phyloP scores from a whole-genome alignment of 2,329 filamentous ascomycete species.

The Diaporthe ampelina region DNA sequence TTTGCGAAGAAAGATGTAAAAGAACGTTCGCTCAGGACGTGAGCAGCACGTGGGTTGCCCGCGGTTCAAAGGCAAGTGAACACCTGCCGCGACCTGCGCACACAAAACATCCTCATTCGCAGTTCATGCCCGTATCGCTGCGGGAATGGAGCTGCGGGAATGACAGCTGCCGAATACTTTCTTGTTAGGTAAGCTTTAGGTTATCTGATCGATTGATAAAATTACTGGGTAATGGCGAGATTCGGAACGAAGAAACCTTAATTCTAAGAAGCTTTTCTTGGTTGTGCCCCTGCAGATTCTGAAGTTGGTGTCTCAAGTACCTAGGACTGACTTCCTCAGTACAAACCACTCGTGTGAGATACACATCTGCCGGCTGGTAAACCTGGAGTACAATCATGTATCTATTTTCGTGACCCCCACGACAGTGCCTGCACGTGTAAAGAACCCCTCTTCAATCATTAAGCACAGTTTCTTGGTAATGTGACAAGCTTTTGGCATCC shows the following conservation, averaged over 20 bases:
- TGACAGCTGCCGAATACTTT: neutral
- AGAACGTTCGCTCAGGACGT: neutral
- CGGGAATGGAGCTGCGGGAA: neutral
- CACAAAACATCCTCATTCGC: too few relatives aligned
- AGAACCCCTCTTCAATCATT: too few relatives aligned
- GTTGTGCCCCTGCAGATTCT: neutral
- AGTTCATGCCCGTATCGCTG: neutral
- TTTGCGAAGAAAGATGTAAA: too few relatives aligned
- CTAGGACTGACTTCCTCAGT: neutral
- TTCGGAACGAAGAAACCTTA: neutral
- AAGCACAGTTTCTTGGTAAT: neutral
- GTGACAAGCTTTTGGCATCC: neutral
- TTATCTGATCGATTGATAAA: constrained; percentile 26
- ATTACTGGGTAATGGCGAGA: neutral
- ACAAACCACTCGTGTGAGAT: neutral
- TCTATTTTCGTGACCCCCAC: neutral
- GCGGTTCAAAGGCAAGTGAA: too few relatives aligned
- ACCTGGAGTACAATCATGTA: neutral
- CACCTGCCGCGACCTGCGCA: neutral
- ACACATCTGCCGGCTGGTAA: neutral
- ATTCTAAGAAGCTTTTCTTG: neutral
- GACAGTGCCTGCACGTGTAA: neutral
- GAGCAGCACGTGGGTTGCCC: neutral
- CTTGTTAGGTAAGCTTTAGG: neutral
- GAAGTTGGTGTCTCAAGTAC: too few relatives aligned